Evolutionary conservation across 2,329 filamentous ascomycete species (phyloP).

Genomic region (Neurospora crassa): DNA sequence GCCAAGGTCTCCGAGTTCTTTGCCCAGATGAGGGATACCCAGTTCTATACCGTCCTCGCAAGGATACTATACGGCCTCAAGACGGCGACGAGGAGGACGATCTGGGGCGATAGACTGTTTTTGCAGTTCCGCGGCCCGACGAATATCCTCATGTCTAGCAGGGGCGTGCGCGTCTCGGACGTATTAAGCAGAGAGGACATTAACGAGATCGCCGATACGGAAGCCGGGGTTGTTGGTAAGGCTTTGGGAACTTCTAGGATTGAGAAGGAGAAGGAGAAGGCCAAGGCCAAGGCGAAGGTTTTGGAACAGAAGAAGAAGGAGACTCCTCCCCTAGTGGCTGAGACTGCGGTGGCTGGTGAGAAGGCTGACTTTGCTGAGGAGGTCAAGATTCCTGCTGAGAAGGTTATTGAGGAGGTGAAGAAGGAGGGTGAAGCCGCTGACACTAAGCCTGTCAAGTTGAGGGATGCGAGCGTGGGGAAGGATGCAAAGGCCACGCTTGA

Average conservation of each 20-base stretch:
- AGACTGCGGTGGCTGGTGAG: not conserved
- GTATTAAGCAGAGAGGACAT: constrained; percentile 69
- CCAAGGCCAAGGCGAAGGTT: not conserved
- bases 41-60: constrained; percentile 61
- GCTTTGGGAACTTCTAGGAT: constrained; percentile 30
- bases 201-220: constrained; percentile 79
- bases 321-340: not conserved
- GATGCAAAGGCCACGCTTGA: constrained; percentile 61
- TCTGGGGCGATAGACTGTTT: constrained; percentile 93
- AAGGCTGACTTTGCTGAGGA: not conserved
- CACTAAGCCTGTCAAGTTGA: constrained; percentile 37
- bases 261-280: too few species aligned
- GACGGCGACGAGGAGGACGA: constrained; percentile 68
- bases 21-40: constrained; percentile 59
- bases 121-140: constrained; percentile 80
- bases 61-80: constrained; percentile 58
- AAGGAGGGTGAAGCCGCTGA: too few species aligned
- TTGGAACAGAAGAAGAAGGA: not conserved
- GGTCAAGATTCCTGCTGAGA: not conserved
- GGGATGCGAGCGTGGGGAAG: constrained; percentile 45
- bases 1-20: constrained; percentile 56
- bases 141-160: constrained; percentile 79
- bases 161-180: constrained; percentile 71
- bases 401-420: constrained; percentile 27
- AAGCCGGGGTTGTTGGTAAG: constrained; percentile 58